These are phyloP conservation scores for Aspergillus asperescens DNA, from an alignment of 495 filamentous ascomycete species.

Conservation along the genomic window DNA sequence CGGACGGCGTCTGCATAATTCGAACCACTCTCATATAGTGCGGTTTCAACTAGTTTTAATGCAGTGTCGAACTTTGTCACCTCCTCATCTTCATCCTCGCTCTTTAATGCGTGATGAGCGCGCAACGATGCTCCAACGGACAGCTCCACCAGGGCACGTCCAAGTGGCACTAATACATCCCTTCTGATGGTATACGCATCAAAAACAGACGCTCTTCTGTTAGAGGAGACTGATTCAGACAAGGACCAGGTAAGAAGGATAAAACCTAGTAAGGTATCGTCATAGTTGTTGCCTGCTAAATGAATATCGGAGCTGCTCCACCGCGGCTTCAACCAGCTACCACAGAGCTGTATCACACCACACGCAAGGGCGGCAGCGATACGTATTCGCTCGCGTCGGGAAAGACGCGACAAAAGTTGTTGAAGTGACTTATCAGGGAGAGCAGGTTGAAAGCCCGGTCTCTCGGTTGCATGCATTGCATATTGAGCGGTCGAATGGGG, in stretches of 20 bases:
- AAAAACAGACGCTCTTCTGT: neutral
- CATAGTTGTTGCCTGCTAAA: constrained; percentile 6
- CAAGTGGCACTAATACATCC: constrained; percentile 26
- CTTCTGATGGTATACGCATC: constrained; percentile 9
- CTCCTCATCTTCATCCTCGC: constrained; percentile 16
- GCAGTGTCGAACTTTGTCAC: constrained; percentile 23
- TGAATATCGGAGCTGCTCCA: constrained; percentile 24
- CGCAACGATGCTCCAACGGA: constrained; percentile 28
- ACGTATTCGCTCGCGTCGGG: constrained; percentile 25
- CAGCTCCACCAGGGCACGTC: constrained; percentile 33
- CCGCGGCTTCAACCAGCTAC: constrained; percentile 29
- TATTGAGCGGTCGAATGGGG: neutral
- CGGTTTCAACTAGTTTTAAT: constrained; percentile 19
- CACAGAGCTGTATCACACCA: constrained; percentile 30
- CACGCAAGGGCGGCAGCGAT: constrained; percentile 33
- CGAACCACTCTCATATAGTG: constrained; percentile 25
- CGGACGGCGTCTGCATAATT: constrained; percentile 32
- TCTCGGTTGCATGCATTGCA: neutral
- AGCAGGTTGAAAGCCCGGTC: neutral
- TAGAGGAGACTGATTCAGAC: too few relatives aligned
- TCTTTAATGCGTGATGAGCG: constrained; percentile 15
- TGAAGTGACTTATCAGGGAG: constrained; percentile 3
- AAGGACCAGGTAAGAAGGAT: too few relatives aligned
- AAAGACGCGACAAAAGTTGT: constrained; percentile 10
- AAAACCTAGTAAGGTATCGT: too few relatives aligned